A percentile compares a stretch with the other conserved stretches of the same genome.
These are phyloP conservation scores for Whalleya microplaca DNA, from an alignment of 2,329 filamentous ascomycete species.

Conservation along the genomic window DNA sequence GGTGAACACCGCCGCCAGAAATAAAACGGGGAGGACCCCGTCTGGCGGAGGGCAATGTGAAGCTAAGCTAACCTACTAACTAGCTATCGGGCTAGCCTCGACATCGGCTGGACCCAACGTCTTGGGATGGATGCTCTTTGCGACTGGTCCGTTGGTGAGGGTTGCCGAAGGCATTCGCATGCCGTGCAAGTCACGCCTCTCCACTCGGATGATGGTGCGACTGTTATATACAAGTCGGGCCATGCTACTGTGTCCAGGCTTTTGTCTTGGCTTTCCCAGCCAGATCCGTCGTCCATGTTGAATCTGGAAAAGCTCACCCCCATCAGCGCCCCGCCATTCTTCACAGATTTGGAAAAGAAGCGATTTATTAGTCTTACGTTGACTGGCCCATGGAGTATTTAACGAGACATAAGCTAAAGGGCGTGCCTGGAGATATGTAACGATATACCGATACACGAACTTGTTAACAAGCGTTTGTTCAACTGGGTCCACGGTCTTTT, in stretches of 20 bases:
- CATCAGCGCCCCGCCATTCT: not conserved
- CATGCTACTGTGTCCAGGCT: not conserved
- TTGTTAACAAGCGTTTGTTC: not conserved
- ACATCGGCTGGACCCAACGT: conserved; percentile 18
- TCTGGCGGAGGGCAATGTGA: conserved; percentile 16
- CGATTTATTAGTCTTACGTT: not conserved
- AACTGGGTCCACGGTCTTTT: conserved; percentile 3
- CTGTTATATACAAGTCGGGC: conserved; percentile 7
- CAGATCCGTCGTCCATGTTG: not conserved
- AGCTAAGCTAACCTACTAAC: conserved; percentile 11
- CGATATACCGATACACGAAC: not conserved
- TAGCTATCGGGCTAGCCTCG: conserved; percentile 13
- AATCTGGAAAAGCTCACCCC: not conserved
- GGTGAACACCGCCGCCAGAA: conserved; percentile 8
- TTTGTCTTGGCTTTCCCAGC: not conserved
- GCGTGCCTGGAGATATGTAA: not conserved
- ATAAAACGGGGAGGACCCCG: conserved; percentile 3
- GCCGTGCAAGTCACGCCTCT: conserved; percentile 22
- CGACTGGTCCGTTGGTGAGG: conserved; percentile 17
- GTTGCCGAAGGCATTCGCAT: conserved; percentile 25
- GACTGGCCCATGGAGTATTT: not conserved
- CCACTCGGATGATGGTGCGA: conserved; percentile 5
- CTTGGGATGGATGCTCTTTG: conserved; percentile 22
- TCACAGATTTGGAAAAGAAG: not conserved
- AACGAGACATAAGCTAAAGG: not conserved